Conservation (phyloP, 768 basidiomycete species). For the Macrolepiota dolichaula region DNA sequence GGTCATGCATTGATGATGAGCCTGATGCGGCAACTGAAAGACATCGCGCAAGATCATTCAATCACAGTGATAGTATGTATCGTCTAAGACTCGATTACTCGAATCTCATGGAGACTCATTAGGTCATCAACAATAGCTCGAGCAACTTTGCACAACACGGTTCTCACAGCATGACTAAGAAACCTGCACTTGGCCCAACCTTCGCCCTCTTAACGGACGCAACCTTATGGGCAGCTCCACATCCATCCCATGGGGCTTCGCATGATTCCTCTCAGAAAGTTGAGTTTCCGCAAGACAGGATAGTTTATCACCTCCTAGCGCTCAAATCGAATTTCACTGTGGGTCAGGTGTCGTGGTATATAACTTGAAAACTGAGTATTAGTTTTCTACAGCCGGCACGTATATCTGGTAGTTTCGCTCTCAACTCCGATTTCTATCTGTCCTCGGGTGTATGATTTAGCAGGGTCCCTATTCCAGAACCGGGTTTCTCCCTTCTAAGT, state of each 20-base stretch:
- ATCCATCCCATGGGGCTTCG: neutral
- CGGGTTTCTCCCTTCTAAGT: neutral
- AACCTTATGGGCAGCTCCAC: constrained; percentile 62
- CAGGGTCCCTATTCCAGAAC: neutral
- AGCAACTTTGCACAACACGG: constrained; percentile 17
- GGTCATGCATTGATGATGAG: constrained; percentile 74
- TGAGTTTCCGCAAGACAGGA: too few relatives aligned
- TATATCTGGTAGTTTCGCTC: neutral
- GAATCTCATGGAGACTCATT: neutral
- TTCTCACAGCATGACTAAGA: constrained; percentile 30
- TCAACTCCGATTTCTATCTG: constrained; percentile 3
- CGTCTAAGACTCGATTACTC: neutral
- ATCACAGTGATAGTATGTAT: constrained; percentile 53
- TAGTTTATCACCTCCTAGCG: constrained; percentile 13
- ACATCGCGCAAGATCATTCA: constrained; percentile 39
- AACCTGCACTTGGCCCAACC: constrained; percentile 74
- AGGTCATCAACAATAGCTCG: constrained; percentile 66
- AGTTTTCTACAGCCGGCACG: neutral
- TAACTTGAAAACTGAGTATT: neutral
- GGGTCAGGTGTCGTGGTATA: neutral
- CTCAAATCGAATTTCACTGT: constrained; percentile 22
- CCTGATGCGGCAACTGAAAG: constrained; percentile 64
- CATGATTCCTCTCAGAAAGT: too few relatives aligned
- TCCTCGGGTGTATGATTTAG: neutral
- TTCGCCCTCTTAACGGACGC: constrained; percentile 72